phyloP scores from a whole-genome alignment of 306 rosid species.

The Styphnolobium japonicum region DNA sequence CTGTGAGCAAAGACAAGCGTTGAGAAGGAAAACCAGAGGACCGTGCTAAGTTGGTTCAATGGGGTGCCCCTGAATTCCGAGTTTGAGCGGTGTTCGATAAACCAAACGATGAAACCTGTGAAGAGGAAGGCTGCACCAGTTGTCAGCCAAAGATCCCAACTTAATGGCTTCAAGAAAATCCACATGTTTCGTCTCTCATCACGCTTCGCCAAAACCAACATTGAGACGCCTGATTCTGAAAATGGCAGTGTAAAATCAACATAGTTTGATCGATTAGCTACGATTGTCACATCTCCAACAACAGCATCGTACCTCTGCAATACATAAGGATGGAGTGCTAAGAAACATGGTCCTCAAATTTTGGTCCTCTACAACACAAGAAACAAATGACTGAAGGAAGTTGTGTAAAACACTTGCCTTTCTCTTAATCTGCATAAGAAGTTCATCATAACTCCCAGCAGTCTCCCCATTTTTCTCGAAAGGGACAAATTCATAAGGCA shows the following conservation, averaged over 20 bases:
- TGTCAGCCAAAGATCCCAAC: constrained; percentile 44
- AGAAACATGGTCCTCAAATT: neutral
- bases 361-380: too few relatives aligned
- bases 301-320: constrained; percentile 34
- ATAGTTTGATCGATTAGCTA: constrained; percentile 26
- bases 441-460: constrained; percentile 13
- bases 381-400: neutral
- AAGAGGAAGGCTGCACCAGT: constrained; percentile 14
- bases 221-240: constrained; percentile 38
- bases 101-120: constrained; percentile 36
- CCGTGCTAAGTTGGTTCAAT: constrained; percentile 14
- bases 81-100: constrained; percentile 38
- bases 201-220: constrained; percentile 34
- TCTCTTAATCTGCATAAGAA: neutral
- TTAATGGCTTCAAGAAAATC: constrained; percentile 48
- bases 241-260: constrained; percentile 49
- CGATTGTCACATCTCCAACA: constrained; percentile 49
- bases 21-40: constrained; percentile 46
- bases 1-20: constrained; percentile 44
- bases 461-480: neutral
- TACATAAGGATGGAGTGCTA: neutral
- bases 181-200: constrained; percentile 25
- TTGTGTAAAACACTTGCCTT: constrained; percentile 4
- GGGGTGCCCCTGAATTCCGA: constrained; percentile 28
- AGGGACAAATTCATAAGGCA: constrained; percentile 18